Conservation (phyloP, 305 asterid species). For the Stenogyne calaminthoides region DNA sequence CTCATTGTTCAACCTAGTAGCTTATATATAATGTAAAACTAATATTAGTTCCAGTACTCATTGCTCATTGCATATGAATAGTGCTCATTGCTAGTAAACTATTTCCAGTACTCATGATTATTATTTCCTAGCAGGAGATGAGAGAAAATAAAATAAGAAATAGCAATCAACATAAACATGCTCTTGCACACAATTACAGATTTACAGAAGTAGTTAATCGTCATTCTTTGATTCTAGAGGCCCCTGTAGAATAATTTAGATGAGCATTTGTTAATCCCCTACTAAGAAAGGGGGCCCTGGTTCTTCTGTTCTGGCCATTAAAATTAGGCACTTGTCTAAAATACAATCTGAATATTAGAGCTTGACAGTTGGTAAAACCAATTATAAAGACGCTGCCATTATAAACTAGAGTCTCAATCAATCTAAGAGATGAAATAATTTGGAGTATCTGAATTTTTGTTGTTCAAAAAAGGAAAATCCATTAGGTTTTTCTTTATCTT, state of each 20-base stretch:
- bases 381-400: conserved; percentile 1
- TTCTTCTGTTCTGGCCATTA: background rate
- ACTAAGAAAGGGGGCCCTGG: background rate
- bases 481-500: background rate
- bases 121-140: background rate
- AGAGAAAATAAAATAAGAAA: background rate
- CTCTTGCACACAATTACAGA: conserved; percentile 3
- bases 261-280: background rate
- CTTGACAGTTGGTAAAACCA: background rate
- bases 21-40: background rate
- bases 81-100: no score
- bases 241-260: background rate
- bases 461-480: background rate
- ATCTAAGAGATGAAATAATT: background rate
- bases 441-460: background rate
- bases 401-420: background rate
- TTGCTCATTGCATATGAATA: no score
- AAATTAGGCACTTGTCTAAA: background rate
- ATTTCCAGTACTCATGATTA: conserved; percentile 3
- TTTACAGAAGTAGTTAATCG: conserved; percentile 1
- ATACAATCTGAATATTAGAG: background rate
- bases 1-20: conserved; percentile 16
- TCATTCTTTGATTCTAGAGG: background rate
- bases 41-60: no score
- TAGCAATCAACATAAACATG: background rate